Conservation (phyloP, 1,284 basidiomycete species). For the Boletus sp. region DNA sequence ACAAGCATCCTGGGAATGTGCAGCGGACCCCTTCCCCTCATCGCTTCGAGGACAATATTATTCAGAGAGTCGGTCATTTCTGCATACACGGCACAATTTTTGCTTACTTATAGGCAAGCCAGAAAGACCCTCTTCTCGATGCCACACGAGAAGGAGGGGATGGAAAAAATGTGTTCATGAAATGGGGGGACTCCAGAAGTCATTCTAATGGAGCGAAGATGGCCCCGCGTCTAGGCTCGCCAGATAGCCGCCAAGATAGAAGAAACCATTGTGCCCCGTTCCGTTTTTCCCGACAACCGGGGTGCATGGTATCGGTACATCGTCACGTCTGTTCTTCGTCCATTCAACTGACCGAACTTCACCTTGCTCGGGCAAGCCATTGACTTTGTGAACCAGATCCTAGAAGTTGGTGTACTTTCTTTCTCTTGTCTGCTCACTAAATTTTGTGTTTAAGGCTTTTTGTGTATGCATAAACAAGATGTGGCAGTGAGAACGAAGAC, state of each 20-base stretch:
- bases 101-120: background rate
- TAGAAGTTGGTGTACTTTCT: no score
- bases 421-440: no score
- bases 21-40: background rate
- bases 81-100: no score
- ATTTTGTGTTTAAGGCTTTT: no score
- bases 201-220: background rate
- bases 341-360: constrained; percentile 31
- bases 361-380: constrained; percentile 31
- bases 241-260: background rate
- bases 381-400: constrained; percentile 35
- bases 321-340: constrained; percentile 31
- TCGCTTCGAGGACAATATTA: background rate
- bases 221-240: background rate
- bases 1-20: background rate
- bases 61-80: background rate
- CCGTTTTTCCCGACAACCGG: background rate
- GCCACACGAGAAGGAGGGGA: background rate
- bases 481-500: no score
- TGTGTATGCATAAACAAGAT: no score
- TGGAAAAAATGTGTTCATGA: background rate
- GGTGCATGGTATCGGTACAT: constrained; percentile 19
- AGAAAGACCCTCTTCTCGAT: background rate
- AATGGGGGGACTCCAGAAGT: background rate
- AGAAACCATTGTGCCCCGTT: background rate